phyloP scores from a whole-genome alignment of 441 rosid genomes.

The Aleurites moluccanus region DNA sequence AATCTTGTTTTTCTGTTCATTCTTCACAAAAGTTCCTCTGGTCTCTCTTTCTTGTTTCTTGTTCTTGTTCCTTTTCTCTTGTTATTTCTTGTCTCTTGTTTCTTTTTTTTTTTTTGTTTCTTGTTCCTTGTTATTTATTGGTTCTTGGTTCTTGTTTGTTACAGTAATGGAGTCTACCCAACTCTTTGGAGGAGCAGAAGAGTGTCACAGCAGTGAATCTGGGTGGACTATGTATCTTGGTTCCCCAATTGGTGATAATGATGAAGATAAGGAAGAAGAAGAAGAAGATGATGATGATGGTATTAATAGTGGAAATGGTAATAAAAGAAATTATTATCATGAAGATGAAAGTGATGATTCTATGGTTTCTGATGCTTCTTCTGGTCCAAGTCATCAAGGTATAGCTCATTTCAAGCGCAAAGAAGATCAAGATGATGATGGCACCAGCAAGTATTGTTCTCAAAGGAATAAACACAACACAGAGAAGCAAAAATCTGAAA shows the following conservation, averaged over 20 bases:
- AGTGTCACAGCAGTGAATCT: slow-evolving; percentile 60
- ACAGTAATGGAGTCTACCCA: slow-evolving; percentile 49
- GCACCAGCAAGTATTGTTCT: neutral
- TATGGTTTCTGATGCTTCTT: slow-evolving; percentile 74
- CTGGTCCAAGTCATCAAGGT: slow-evolving; percentile 49
- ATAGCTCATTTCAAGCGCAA: slow-evolving; percentile 26
- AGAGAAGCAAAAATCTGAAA: slow-evolving; percentile 23
- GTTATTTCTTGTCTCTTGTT: neutral
- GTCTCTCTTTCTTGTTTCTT: neutral
- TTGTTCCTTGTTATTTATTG: neutral
- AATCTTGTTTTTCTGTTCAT: neutral
- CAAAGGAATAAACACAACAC: slow-evolving; percentile 21
- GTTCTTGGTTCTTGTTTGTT: neutral
- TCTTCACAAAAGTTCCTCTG: neutral
- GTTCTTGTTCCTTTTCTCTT: neutral
- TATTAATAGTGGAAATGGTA: slow-evolving; percentile 13
- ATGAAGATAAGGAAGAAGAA: neutral
- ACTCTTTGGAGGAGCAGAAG: slow-evolving; percentile 45
- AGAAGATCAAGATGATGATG: slow-evolving; percentile 2
- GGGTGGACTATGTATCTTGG: slow-evolving; percentile 78
- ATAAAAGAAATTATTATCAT: slow-evolving; percentile 15
- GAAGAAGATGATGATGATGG: slow-evolving; percentile 3
- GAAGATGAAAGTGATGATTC: slow-evolving; percentile 60
- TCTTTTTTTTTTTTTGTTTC: slow-evolving; percentile 4
- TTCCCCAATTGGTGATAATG: slow-evolving; percentile 37